phyloP scores from a whole-genome alignment of 768 basidiomycete genomes.

The Suillus paluster region DNA sequence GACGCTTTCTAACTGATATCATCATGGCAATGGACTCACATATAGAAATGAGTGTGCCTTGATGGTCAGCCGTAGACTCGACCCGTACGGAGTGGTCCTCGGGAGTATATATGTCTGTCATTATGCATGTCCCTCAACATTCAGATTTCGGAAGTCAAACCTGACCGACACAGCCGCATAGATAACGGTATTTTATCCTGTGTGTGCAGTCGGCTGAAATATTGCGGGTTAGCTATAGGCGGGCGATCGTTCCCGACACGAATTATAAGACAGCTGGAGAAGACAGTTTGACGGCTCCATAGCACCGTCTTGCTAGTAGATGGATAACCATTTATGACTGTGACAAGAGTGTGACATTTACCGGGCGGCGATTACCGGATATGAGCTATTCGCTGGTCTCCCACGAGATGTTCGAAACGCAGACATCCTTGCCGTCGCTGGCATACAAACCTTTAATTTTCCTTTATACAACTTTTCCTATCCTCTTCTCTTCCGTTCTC shows the following conservation, averaged over 20 bases:
- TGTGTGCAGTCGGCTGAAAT: not conserved
- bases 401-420: constrained; percentile 19
- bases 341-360: not conserved
- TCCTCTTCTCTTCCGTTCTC: constrained; percentile 8
- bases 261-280: not conserved
- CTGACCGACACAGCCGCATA: not conserved
- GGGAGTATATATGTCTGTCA: not conserved
- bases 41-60: not conserved
- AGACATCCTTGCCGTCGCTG: constrained; percentile 7
- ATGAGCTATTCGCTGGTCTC: constrained; percentile 14
- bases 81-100: not conserved
- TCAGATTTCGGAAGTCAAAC: not conserved
- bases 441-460: constrained; percentile 20
- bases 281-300: not conserved
- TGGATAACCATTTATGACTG: not conserved
- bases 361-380: constrained; percentile 35
- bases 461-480: constrained; percentile 10
- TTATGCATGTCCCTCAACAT: not conserved
- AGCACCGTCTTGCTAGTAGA: not conserved
- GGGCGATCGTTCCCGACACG: not conserved
- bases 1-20: not conserved
- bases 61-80: not conserved
- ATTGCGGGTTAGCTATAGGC: not conserved
- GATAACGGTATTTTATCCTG: not conserved
- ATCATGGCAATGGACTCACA: not conserved